A percentile compares a stretch with the other conserved stretches of the same genome.
These are phyloP conservation scores for Xerocomus minutiporus DNA, from an alignment of 1,284 basidiomycete genomes.

Conservation along the genomic window DNA sequence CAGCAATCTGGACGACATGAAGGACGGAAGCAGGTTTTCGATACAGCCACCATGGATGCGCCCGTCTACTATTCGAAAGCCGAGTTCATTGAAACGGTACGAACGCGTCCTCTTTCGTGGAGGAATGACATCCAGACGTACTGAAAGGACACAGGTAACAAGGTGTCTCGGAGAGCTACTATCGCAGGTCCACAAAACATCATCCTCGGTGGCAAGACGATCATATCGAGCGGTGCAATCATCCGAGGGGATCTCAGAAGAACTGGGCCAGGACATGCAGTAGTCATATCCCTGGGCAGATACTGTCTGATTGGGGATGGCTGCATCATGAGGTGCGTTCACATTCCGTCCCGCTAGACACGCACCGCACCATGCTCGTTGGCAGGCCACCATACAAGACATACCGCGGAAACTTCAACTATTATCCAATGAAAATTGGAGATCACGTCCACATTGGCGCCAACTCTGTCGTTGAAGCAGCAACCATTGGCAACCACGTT, in stretches of 20 bases:
- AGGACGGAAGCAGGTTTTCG: too few relatives aligned
- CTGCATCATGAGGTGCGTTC: slow-evolving; percentile 74
- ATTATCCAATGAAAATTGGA: slow-evolving; percentile 96
- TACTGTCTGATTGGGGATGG: slow-evolving; percentile 91
- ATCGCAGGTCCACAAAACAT: slow-evolving; percentile 96
- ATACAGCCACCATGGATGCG: slow-evolving; percentile 47
- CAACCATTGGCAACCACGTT: slow-evolving; percentile 90
- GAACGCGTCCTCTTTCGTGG: slow-evolving; percentile 14
- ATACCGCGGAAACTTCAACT: slow-evolving; percentile 89
- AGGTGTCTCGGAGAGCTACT: slow-evolving; percentile 89
- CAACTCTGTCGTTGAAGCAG: slow-evolving; percentile 86
- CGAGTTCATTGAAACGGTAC: slow-evolving; percentile 79
- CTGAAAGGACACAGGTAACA: slow-evolving; percentile 76
- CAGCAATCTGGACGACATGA: neutral
- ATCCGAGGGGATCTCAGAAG: slow-evolving; percentile 86
- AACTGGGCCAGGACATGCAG: slow-evolving; percentile 82
- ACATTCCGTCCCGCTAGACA: neutral
- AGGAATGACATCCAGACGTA: slow-evolving; percentile 1
- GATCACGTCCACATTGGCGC: slow-evolving; percentile 94
- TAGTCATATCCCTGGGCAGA: slow-evolving; percentile 88
- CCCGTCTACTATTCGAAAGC: slow-evolving; percentile 72
- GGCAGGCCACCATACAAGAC: slow-evolving; percentile 82
- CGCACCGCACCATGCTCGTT: neutral
- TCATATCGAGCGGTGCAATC: slow-evolving; percentile 85
- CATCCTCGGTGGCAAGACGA: slow-evolving; percentile 94